Base-by-base conservation (phyloP, 2,329 filamentous ascomycete genomes). In the Colletotrichum lini region DNA sequence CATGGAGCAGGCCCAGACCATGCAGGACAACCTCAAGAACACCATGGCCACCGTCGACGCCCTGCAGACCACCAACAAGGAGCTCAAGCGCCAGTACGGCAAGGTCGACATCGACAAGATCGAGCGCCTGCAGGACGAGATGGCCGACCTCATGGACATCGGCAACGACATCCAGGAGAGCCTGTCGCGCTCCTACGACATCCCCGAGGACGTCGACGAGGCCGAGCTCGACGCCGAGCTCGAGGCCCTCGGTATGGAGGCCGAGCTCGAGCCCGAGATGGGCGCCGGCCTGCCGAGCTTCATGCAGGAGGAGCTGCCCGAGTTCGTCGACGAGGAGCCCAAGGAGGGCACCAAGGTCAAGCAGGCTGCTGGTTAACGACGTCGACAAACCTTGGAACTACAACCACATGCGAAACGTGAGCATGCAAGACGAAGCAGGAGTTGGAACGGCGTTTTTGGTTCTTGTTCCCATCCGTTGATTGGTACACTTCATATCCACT, bases 101-200 rank as follows among this genome's bases (percentile, higher is more conserved):
- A 98, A 98, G 86, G 93, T 99, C 75, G 93, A 99, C 79, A 92
- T 99, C 65, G 96, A 98, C 83, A 95, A 97, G 88, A 98, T 99
- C 77, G 96, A 99, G 88, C 88, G 93, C 76, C 89, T 99, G 88
- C 96, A 99, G 88, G 96, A 99, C 80, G 96, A 99, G 84, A 98
- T 99, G 96, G 95, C 95, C 7, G 96, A 99, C 83, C 82, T 99
- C 77, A 94, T 99, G 90, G 96, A 99, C 79, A 92, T 98, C 72
- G 96, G 96, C 4, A 98, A 98, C 82, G 96, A 99, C 82, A 99
- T 99, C 71, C 95, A 99, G 83, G 96, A 98, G 84, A 95, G 93
- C 75, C 92, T 99, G 68, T 92, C 93, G 72, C 84, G 96, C 74
- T 94, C 93, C 75, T 99, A 99, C 82, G 96, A 98, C 79, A 89